Conservation (phyloP, 2,329 filamentous ascomycete genomes). For the Sphaerulina vaccinii region DNA sequence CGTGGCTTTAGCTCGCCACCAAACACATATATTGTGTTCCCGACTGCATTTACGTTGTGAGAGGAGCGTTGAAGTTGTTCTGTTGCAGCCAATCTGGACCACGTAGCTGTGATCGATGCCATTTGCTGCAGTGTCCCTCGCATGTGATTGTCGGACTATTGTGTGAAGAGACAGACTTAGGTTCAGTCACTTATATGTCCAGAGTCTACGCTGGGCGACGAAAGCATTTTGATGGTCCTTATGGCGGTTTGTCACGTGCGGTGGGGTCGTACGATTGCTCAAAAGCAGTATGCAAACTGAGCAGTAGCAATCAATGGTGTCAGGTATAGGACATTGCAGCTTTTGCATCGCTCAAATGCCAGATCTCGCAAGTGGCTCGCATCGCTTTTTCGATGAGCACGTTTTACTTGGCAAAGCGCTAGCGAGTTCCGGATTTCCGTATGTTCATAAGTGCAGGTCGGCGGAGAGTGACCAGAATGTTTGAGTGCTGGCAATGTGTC, state of each 20-base stretch:
- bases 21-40: slow-evolving; percentile 65
- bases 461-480: too few relatives aligned
- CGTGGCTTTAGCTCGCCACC: slow-evolving; percentile 70
- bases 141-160: neutral
- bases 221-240: too few relatives aligned
- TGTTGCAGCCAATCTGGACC: slow-evolving; percentile 38
- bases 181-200: neutral
- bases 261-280: slow-evolving; percentile 7
- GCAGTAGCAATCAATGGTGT: too few relatives aligned
- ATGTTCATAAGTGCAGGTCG: too few relatives aligned
- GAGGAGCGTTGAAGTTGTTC: slow-evolving; percentile 66
- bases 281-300: neutral
- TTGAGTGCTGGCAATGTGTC: too few relatives aligned
- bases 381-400: too few relatives aligned
- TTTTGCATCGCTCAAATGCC: too few relatives aligned
- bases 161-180: neutral
- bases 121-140: neutral
- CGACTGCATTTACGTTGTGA: slow-evolving; percentile 58
- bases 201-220: too few relatives aligned
- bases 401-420: too few relatives aligned
- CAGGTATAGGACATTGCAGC: too few relatives aligned
- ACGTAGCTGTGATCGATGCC: slow-evolving; percentile 26
- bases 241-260: slow-evolving; percentile 3
- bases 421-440: too few relatives aligned
- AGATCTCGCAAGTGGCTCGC: too few relatives aligned